phyloP scores from a whole-genome alignment of 2,329 filamentous ascomycete species.

The Fusarium metavorans region DNA sequence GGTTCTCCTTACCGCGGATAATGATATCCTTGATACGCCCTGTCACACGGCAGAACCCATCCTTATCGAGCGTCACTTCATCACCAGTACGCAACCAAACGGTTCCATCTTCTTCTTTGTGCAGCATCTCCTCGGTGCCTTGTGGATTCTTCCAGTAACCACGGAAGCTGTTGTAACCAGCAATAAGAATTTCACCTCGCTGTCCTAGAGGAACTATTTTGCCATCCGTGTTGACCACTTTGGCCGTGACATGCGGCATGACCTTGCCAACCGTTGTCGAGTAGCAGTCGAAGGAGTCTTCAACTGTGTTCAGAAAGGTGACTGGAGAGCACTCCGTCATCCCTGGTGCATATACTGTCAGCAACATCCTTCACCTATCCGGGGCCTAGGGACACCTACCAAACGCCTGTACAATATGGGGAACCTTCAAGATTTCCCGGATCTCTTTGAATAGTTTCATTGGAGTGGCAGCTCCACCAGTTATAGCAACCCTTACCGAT shows the following conservation, averaged over 20 bases:
- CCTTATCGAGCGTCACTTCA: conserved; percentile 79
- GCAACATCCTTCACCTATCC: neutral
- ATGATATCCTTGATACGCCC: conserved; percentile 89
- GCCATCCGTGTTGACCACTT: neutral
- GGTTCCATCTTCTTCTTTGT: neutral
- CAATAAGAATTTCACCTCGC: neutral
- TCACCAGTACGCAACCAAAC: conserved; percentile 87
- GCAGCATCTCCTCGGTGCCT: neutral
- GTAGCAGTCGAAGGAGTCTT: neutral
- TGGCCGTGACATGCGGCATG: neutral
- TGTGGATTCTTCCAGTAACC: neutral
- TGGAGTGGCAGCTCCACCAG: neutral
- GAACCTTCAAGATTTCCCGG: neutral
- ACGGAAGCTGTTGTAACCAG: neutral
- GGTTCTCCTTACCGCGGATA: conserved; percentile 69
- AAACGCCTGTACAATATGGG: neutral
- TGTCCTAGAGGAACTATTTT: neutral
- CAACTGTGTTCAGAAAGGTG: neutral
- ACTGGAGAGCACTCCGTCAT: neutral
- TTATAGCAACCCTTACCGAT: neutral
- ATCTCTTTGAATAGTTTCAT: neutral
- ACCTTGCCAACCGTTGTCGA: neutral
- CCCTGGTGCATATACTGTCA: neutral
- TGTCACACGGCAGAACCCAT: conserved; percentile 85
- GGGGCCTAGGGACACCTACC: fast-evolving